Conservation (phyloP, 2,329 filamentous ascomycete species). For the Hypomyces rosellus region DNA sequence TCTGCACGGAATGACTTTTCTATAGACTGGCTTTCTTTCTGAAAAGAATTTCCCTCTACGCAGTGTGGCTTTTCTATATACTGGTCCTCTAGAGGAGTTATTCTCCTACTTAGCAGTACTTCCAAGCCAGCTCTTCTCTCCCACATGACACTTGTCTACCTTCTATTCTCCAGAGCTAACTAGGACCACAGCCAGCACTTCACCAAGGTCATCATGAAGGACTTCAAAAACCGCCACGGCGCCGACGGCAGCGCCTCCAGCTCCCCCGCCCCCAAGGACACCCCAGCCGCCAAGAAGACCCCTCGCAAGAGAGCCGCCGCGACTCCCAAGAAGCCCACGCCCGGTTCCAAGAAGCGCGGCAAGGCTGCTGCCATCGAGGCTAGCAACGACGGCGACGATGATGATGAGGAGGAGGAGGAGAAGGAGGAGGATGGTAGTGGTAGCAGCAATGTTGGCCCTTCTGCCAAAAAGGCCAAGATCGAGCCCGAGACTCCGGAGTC, state of each 20-base stretch:
- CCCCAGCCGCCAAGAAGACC: slow-evolving; percentile 1
- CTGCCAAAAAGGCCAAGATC: neutral
- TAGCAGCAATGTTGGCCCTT: neutral
- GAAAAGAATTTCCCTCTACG: too few species aligned
- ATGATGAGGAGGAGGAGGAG: slow-evolving; percentile 13
- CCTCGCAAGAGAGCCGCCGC: slow-evolving; percentile 16
- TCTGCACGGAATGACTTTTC: too few species aligned
- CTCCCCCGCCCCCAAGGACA: neutral
- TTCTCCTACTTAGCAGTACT: too few species aligned
- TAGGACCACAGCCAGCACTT: slow-evolving; percentile 30
- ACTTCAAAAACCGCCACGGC: slow-evolving; percentile 26
- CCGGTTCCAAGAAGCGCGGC: neutral
- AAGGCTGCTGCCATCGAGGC: slow-evolving; percentile 7
- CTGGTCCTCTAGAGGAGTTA: too few species aligned
- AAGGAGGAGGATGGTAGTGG: too few species aligned
- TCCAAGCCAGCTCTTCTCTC: too few species aligned
- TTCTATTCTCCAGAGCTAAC: too few species aligned
- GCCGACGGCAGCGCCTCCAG: slow-evolving; percentile 13
- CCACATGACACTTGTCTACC: neutral
- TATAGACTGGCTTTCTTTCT: too few species aligned
- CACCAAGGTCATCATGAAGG: slow-evolving; percentile 31
- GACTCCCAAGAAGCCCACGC: slow-evolving; percentile 12
- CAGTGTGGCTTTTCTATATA: too few species aligned
- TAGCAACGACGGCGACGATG: slow-evolving; percentile 9
- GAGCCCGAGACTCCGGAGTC: neutral